phyloP scores from a whole-genome alignment of 2,329 filamentous ascomycete species.

The Cercospora sp. region DNA sequence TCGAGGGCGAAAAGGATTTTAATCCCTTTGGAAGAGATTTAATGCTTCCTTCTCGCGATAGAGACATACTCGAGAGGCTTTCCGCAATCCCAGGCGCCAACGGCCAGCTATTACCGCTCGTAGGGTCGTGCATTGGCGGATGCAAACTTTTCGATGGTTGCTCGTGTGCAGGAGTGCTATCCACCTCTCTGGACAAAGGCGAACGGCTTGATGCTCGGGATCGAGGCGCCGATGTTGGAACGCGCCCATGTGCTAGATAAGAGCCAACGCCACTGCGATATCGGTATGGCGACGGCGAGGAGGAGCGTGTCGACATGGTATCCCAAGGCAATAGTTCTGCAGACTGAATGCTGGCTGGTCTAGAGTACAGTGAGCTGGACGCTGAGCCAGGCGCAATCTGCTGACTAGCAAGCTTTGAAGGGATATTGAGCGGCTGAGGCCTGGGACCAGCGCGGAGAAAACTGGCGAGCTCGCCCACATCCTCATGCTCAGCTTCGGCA shows the following conservation, averaged over 20 bases:
- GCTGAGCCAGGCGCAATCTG: background rate
- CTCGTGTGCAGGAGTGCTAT: background rate
- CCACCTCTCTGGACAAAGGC: slow-evolving; percentile 1
- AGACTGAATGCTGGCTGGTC: slow-evolving; percentile 13
- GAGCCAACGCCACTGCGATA: slow-evolving; percentile 19
- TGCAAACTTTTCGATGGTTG: background rate
- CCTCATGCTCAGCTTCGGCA: slow-evolving; percentile 15
- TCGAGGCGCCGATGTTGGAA: background rate
- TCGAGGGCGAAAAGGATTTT: background rate
- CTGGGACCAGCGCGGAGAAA: slow-evolving; percentile 14
- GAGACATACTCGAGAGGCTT: slow-evolving; percentile 4
- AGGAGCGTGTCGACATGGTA: background rate
- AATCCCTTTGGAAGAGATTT: background rate
- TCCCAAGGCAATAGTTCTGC: slow-evolving; percentile 9
- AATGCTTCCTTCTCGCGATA: slow-evolving; percentile 6
- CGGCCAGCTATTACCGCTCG: slow-evolving; percentile 2
- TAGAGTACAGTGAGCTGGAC: slow-evolving; percentile 8
- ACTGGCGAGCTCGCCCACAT: slow-evolving; percentile 7
- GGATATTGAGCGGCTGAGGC: background rate
- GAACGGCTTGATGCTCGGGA: slow-evolving; percentile 3
- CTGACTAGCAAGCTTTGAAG: background rate
- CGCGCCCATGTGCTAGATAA: slow-evolving; percentile 3
- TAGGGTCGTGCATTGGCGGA: background rate
- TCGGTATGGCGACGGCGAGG: slow-evolving; percentile 9
- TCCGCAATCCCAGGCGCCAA: slow-evolving; percentile 1